Base-by-base conservation (phyloP, 345 rosid genomes). In the Boechera divaricarpa region DNA sequence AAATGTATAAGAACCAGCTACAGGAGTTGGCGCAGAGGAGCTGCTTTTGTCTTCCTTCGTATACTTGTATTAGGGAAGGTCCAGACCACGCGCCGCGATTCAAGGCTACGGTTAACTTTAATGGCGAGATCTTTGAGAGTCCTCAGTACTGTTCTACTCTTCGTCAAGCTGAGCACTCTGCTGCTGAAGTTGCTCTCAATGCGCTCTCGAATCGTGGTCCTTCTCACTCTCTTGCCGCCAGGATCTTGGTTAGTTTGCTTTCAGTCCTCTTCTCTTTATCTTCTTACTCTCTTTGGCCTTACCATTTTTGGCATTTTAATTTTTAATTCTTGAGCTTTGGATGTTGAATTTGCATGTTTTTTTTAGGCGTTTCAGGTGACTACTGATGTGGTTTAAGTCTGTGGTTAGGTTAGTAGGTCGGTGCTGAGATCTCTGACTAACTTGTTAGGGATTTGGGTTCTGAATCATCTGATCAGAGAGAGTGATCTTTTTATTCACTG, bases 1-100 rank as follows among this genome's bases (percentile, higher is more conserved):
- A 57, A 84, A 95, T 95, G 99, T 95, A 95, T 79, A 95, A 95
- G 91, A 95, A 95, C 85, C 99, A 95, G 97, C 87, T 95, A 16
- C 99, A 95, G 75, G 99, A 95, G 98, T 92, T 95, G 85, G 99
- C 99, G 78, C 99, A 95, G 90, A 87, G 99, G 86, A 95, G 99
- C 97, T 95, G 99, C 88, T 95, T 95, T 82, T 83, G 80, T 77
- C 91, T 95, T 6, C 99, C 99, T 8, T 89, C 97, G 10, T 95
- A 95, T 76, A 88, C 93, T 4, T 92, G 97, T 85, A 81, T 95
- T 51, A 79, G 99, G 80, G 99, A 95, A 86, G 99, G 99, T 63
- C 99, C 99, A 4, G 99, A 95, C 90, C 99, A 95, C 90, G 98
- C 99, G 76, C 99, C 99, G 2, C 75, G 98, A 51, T 95, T 95